These are phyloP conservation scores for Nakataea oryzae DNA, from an alignment of 2,329 filamentous ascomycete species.

Conservation along the genomic window DNA sequence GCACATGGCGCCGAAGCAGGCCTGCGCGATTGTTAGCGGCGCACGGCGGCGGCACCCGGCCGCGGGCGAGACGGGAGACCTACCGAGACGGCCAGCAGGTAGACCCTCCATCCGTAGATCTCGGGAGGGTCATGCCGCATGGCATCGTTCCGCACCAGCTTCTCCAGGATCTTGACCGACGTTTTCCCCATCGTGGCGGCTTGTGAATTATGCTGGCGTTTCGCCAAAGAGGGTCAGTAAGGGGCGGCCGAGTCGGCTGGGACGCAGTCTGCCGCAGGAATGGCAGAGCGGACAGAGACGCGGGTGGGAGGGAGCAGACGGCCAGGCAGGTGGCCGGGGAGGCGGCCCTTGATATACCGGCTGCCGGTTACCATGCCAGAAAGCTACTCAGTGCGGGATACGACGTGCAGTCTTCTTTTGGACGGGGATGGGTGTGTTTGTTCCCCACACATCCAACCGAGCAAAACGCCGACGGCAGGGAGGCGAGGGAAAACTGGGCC, in stretches of 20 bases:
- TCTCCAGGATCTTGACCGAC: background rate
- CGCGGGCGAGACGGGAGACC: background rate
- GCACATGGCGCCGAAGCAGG: conserved; percentile 14
- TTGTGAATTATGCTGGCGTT: background rate
- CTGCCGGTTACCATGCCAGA: background rate
- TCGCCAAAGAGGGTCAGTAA: background rate
- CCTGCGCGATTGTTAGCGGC: background rate
- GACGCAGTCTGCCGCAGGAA: background rate
- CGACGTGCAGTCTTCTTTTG: background rate
- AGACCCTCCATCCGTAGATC: conserved; percentile 61
- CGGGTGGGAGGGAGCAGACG: background rate
- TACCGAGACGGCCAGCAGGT: conserved; percentile 46
- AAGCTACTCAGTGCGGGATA: background rate
- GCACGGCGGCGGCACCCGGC: background rate
- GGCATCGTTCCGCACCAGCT: conserved; percentile 41
- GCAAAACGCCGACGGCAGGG: background rate
- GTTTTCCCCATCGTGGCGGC: conserved; percentile 2
- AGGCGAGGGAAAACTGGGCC: background rate
- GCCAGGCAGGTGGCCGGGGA: background rate
- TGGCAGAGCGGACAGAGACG: background rate
- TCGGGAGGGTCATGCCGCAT: conserved; percentile 56
- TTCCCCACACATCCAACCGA: background rate
- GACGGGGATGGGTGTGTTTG: background rate
- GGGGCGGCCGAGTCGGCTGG: too few relatives aligned
- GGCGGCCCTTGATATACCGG: background rate